Evolutionary conservation across 176 grass and related monocot genomes (phyloP), one percentile per base, ranked within the genome.

Genomic region (Avena atlantica): DNA sequence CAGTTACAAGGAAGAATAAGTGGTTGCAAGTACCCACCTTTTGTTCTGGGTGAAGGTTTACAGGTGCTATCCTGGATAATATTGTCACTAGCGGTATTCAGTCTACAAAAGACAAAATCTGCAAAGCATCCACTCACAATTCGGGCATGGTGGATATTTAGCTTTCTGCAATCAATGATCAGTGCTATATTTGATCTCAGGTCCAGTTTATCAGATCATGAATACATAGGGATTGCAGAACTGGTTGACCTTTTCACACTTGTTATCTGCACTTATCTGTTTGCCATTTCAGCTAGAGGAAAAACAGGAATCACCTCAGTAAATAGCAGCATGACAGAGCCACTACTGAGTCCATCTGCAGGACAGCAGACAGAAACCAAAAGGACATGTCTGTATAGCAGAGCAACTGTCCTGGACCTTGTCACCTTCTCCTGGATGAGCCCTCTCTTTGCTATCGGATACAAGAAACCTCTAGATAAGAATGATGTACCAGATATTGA

Each of bases 341-440:
- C 94, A 78, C 79, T 99, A 60, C 61, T 99, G 83, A 71, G 51
- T 89, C 24, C 87, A 87, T 90, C 89, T 55, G 53, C 63, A 70
- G 92, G 81, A 83, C 87, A 92, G 57, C 89, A 91, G 56, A 51
- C 45, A 79, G 93, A 93, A 85, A 89, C 25, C 8, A 92, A 90
- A 86, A 93, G 88, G 59, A 36, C 80, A 80, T 90, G 92, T 58
- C 87, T 87, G 76, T 99, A 99, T 64, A 87, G 83, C 81, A 91
- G 64, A 63, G 90, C 97, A 74, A 94, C 29, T 82, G 68, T 93
- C 84, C 58, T 84, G 27, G 90, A 96, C 70, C 89, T 96, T 8
- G 87, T 99, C 53, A 99, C 97, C 10, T 96, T 96, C 87, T 96
- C 97, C 77, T 99, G 97, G 97, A 90, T 99, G 88, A 94, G 79